phyloP scores from a whole-genome alignment of 257 asterid species.

The Striga asiatica region DNA sequence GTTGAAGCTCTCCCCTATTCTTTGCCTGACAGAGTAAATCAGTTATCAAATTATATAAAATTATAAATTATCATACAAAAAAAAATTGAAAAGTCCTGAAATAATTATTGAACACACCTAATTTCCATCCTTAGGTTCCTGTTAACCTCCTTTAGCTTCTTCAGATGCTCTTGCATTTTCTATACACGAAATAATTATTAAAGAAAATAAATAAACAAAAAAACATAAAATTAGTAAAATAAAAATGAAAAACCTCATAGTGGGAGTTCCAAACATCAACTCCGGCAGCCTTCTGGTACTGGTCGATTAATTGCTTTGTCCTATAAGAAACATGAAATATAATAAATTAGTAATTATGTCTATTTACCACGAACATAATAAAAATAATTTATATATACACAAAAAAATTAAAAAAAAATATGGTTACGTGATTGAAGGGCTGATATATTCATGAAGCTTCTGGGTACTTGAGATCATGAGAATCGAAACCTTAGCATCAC shows the following conservation, averaged over 20 bases:
- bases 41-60: no score
- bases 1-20: constrained; percentile 49
- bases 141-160: constrained; percentile 73
- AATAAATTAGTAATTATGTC: not conserved
- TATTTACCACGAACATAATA: not conserved
- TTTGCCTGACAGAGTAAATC: constrained; percentile 24
- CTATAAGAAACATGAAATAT: constrained; percentile 14
- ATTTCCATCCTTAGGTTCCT: constrained; percentile 68
- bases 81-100: not conserved
- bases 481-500: constrained; percentile 87
- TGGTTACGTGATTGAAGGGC: constrained; percentile 47
- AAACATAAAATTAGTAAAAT: not conserved
- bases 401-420: not conserved
- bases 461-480: constrained; percentile 72
- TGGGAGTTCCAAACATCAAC: constrained; percentile 80
- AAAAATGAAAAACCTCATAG: constrained; percentile 47
- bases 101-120: constrained; percentile 28
- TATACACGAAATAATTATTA: constrained; percentile 7
- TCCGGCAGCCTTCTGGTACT: constrained; percentile 60
- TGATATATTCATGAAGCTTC: constrained; percentile 89
- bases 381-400: not conserved
- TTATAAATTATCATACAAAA: not conserved
- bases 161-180: constrained; percentile 90
- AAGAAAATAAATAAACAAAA: not conserved
- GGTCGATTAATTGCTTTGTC: constrained; percentile 74